These are phyloP conservation scores for Naganishia sp. DNA, from an alignment of 1,284 basidiomycete genomes.

Conservation along the genomic window DNA sequence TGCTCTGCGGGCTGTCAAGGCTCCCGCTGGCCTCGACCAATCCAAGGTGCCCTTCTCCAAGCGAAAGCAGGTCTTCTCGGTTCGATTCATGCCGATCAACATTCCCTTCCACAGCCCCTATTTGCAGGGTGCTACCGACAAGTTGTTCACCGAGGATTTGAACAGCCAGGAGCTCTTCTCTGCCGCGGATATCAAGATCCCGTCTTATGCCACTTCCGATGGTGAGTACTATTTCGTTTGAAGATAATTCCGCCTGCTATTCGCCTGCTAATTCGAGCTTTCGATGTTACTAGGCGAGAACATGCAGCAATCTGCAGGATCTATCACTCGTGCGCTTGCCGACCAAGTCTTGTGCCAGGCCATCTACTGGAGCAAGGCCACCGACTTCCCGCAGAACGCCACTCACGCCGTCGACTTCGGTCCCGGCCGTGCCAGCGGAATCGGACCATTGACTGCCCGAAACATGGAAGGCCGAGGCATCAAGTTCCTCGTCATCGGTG, in stretches of 20 bases:
- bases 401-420: constrained; percentile 97
- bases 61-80: constrained; percentile 88
- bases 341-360: constrained; percentile 90
- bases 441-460: constrained; percentile 84
- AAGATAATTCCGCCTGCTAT: constrained; percentile 31
- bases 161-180: constrained; percentile 77
- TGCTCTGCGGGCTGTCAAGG: constrained; percentile 83
- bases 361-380: constrained; percentile 91
- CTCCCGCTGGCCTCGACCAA: constrained; percentile 84
- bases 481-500: constrained; percentile 79
- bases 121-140: constrained; percentile 73
- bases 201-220: constrained; percentile 76
- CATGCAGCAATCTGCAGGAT: constrained; percentile 65
- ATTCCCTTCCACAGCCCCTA: constrained; percentile 95
- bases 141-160: constrained; percentile 73
- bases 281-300: constrained; percentile 67
- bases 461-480: constrained; percentile 93
- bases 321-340: constrained; percentile 77
- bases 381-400: constrained; percentile 80
- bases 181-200: constrained; percentile 71
- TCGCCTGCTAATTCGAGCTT: constrained; percentile 34
- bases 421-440: constrained; percentile 88
- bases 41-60: constrained; percentile 92
- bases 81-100: constrained; percentile 89
- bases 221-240: background rate